Base-by-base conservation (phyloP, 306 rosid species). In the Pyrus pyrifolia region DNA sequence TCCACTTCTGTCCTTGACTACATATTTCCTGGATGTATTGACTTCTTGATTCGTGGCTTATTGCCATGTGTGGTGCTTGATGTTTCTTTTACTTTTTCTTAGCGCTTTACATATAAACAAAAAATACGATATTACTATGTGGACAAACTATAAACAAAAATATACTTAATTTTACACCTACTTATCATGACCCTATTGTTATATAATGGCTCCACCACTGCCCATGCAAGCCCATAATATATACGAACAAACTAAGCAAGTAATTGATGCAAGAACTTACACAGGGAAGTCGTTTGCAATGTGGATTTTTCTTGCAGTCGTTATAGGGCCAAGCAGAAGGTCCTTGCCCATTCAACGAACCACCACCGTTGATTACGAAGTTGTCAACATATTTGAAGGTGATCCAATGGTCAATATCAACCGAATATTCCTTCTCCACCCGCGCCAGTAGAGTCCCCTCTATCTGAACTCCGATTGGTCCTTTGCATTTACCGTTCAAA, bases 291-390 rank as follows among this genome's bases (percentile, higher is more conserved):
- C 0, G 4, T 10, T 11, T 4, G 80, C 88, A 85, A 6, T 35
- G 3, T 11, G 72, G 21, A 23, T 33, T 8, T 29, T 11, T 11
- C 1, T 1, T 6, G 40, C 84, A 82, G 23, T 17, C 22, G 52
- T 72, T 75, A 76, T 51, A 25, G 70, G 46, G 38, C 88, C 82
- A 79, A 68, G 82, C 76, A 29, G 80, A 23, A 29, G 76, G 12
- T 4, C 86, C 86, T 67, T 62, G 84, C 12, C 84, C 86, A 63
- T 79, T 78, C 27, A 80, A 59, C n/a, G 52, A 22, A 42, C 89
- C 86, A 19, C 70, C 73, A 3, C 84, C 89, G 19, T 11, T 2
- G 17, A 85, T 12, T 1, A 12, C 25, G 4, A 85, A 66, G 53
- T 59, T 33, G 18, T 65, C 57, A 3, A 85, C 29, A 17, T 51